These are phyloP conservation scores for Rhododendron ferrugineum DNA, from an alignment of 148 eudicot genomes.

Conservation along the genomic window DNA sequence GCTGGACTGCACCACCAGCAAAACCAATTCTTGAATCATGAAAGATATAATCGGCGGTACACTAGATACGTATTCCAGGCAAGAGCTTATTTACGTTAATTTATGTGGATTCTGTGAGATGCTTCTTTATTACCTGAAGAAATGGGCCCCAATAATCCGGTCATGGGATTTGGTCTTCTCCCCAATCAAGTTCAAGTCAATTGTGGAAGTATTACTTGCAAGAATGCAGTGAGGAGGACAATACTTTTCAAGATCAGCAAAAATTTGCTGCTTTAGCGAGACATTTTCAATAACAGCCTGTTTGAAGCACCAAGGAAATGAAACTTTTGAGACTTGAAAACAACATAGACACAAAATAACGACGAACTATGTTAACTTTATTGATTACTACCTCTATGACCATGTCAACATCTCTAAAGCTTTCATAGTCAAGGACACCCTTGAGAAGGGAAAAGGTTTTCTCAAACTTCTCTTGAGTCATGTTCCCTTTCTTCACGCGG, in stretches of 20 bases:
- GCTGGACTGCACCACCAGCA: conserved; percentile 64
- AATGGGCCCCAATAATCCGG: conserved; percentile 86
- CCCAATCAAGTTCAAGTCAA: conserved; percentile 84
- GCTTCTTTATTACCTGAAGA: conserved; percentile 65
- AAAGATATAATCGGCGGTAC: neutral
- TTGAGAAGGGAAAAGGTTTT: conserved; percentile 74
- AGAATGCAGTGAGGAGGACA: conserved; percentile 94
- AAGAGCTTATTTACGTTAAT: neutral
- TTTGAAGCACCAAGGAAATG: conserved; percentile 12
- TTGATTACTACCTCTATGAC: conserved; percentile 74
- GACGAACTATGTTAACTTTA: neutral
- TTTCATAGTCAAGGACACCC: conserved; percentile 71
- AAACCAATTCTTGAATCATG: neutral
- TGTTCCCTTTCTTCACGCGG: conserved; percentile 82
- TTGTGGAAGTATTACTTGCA: conserved; percentile 97
- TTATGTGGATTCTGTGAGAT: neutral
- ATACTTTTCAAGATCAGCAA: conserved; percentile 74
- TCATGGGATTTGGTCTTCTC: conserved; percentile 80
- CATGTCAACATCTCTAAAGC: conserved; percentile 90
- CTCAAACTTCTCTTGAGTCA: conserved; percentile 70
- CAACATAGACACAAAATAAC: neutral
- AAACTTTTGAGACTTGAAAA: neutral
- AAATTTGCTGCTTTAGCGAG: conserved; percentile 83
- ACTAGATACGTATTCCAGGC: neutral
- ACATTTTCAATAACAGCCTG: conserved; percentile 94